These are phyloP conservation scores for Colletotrichum echinochloae DNA, from an alignment of 2,329 filamentous ascomycete species.

Conservation along the genomic window DNA sequence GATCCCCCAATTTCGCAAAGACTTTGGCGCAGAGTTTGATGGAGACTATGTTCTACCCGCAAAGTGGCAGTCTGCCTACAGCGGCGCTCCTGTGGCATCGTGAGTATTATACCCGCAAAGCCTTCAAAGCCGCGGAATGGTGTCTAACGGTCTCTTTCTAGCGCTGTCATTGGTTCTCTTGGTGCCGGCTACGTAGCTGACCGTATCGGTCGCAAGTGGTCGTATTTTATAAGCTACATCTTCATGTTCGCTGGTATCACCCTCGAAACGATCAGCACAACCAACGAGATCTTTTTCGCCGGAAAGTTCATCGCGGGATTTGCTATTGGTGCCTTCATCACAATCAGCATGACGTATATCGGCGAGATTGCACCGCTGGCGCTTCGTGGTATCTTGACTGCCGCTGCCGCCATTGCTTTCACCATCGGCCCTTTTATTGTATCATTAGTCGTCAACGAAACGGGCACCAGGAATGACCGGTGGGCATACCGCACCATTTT, in stretches of 20 bases:
- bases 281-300: conserved; percentile 55
- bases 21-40: conserved; percentile 54
- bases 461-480: conserved; percentile 43
- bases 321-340: conserved; percentile 47
- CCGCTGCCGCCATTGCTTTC: conserved; percentile 46
- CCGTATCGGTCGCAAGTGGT: conserved; percentile 38
- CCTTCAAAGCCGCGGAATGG: no score
- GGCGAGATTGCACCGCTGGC: conserved; percentile 48
- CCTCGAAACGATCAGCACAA: conserved; percentile 47
- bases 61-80: conserved; percentile 59
- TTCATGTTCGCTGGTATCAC: conserved; percentile 54
- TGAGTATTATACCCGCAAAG: conserved; percentile 35
- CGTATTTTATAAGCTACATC: conserved; percentile 50
- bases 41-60: conserved; percentile 54
- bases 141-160: no score
- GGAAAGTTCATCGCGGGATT: conserved; percentile 58
- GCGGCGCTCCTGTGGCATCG: conserved; percentile 55
- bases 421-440: conserved; percentile 47
- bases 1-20: conserved; percentile 57
- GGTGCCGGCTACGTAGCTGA: conserved; percentile 34
- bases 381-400: conserved; percentile 47
- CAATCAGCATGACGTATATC: conserved; percentile 48
- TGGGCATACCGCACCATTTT: conserved; percentile 49
- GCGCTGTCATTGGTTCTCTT: conserved; percentile 36
- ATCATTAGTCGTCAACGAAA: conserved; percentile 49